Conservation (phyloP, 2,329 filamentous ascomycete species). For the Aspergillus sp. region DNA sequence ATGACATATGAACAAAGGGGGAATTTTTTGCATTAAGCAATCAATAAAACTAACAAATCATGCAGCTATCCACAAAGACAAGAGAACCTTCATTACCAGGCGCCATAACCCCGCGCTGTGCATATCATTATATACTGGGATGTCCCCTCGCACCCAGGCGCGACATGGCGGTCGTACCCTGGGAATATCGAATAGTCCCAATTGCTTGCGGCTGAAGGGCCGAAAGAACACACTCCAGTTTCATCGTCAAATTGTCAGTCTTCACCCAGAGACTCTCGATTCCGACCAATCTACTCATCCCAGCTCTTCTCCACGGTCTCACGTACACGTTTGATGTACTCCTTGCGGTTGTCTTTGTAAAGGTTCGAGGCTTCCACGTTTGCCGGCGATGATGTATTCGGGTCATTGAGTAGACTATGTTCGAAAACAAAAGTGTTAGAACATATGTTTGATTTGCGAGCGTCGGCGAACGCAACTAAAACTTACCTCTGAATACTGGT, state of each 20-base stretch:
- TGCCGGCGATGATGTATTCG: slow-evolving; percentile 95
- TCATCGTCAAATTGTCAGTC: slow-evolving; percentile 5
- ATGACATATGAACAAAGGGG: slow-evolving; percentile 1
- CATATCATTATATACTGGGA: slow-evolving; percentile 31
- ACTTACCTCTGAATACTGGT: slow-evolving; percentile 93
- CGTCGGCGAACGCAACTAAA: not conserved
- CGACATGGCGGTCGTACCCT: slow-evolving; percentile 11
- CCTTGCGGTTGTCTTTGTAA: slow-evolving; percentile 96
- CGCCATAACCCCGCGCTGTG: slow-evolving; percentile 47
- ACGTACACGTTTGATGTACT: slow-evolving; percentile 91
- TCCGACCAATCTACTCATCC: slow-evolving; percentile 68
- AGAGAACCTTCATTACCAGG: slow-evolving; percentile 29
- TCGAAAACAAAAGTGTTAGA: slow-evolving; percentile 1
- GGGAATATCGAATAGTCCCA: slow-evolving; percentile 9
- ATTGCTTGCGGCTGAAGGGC: slow-evolving; percentile 6
- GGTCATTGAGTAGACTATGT: slow-evolving; percentile 85
- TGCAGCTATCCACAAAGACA: slow-evolving; percentile 24
- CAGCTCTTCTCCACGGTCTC: slow-evolving; percentile 99
- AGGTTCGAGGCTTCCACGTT: slow-evolving; percentile 98
- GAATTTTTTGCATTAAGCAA: slow-evolving; percentile 20
- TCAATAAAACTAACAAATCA: slow-evolving; percentile 15
- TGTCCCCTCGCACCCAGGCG: slow-evolving; percentile 15
- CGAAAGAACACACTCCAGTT: slow-evolving; percentile 10
- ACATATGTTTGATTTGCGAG: not conserved
- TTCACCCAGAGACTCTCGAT: not conserved